Evolutionary conservation across 805 yeast genomes (phyloP), one percentile per base, ranked within the genome.

Genomic region (Candida tibetensis): DNA sequence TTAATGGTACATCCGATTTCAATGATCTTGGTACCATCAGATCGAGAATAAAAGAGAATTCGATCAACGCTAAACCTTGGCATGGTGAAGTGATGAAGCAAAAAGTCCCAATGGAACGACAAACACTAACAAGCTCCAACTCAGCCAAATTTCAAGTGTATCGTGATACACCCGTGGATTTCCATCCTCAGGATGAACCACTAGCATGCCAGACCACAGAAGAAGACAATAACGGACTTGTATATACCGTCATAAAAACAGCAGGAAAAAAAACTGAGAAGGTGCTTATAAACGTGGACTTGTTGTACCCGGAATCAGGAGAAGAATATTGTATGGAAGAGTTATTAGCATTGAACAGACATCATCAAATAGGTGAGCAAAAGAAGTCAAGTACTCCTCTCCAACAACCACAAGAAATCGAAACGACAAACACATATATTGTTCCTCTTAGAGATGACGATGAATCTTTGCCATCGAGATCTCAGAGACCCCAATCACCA

Each of bases 261-360:
- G 74, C 78, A 2, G 88, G 86, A 0, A 81, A 80, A 47, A 72
- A 72, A 40, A 61, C 76, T 0, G 91, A 84, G 53, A 72, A 66
- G 34, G 70, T 82, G 13, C 74, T 76, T 48, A 58, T 80, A 37
- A 85, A 85, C 52, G 66, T 82, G 47, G 76, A 77, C 30, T 60
- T 84, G 27, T 52, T 84, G 23, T 74, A 80, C 45, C 73, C 76
- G 0, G 40, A 51, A 4, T 45, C 44, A 4, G 52, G 47, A 5
- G 78, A 74, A 30, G 93, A 84, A 44, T 72, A 62, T 36, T 79
- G 84, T 42, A 53, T 82, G 3, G 76, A 72, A 30, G 96, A 90
- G 52, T 57, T 88, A 2, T 58, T 85, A 32, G 82, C 85, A 0
- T 56, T 66, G 29, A 59, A 72, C 26, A 66, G 79, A 51, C 66